Evolutionary conservation across 75 land plant species (phyloP).

Genomic region (Cunninghamia lanceolata): DNA sequence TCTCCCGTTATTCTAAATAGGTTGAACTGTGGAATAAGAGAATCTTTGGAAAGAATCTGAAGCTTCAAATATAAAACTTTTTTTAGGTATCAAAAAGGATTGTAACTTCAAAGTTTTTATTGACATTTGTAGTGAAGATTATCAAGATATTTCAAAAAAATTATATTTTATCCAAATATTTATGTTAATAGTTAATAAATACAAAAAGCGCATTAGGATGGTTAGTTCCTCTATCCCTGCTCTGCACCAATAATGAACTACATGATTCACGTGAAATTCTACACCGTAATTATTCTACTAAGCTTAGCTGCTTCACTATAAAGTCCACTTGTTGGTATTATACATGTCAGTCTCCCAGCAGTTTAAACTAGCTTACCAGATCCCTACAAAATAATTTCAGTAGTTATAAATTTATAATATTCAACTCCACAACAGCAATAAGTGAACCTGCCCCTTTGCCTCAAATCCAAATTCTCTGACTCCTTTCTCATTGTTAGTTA

Average conservation of each 20-base stretch:
- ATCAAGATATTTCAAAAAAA: not conserved
- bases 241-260: not conserved
- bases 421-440: not conserved
- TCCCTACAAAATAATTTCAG: not conserved
- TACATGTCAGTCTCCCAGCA: not conserved
- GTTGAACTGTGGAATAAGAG: constrained; percentile 2
- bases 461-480: not conserved
- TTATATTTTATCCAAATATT: not conserved
- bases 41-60: not conserved
- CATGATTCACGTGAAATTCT: not conserved
- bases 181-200: not conserved
- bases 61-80: not conserved
- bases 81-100: not conserved
- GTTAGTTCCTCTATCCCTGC: not conserved
- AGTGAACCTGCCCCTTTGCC: not conserved
- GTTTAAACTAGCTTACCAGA: not conserved
- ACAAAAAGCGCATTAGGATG: not conserved
- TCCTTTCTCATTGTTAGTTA: not conserved
- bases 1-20: constrained; percentile 1
- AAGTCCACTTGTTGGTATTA: not conserved
- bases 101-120: not conserved
- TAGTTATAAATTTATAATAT: not conserved
- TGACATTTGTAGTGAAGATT: not conserved
- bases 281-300: not conserved
- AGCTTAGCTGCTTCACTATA: not conserved